A percentile compares a stretch with the other conserved stretches of the same genome.
phyloP scores from a whole-genome alignment of 2,329 filamentous ascomycete species.

The Colletotrichum echinochloae region DNA sequence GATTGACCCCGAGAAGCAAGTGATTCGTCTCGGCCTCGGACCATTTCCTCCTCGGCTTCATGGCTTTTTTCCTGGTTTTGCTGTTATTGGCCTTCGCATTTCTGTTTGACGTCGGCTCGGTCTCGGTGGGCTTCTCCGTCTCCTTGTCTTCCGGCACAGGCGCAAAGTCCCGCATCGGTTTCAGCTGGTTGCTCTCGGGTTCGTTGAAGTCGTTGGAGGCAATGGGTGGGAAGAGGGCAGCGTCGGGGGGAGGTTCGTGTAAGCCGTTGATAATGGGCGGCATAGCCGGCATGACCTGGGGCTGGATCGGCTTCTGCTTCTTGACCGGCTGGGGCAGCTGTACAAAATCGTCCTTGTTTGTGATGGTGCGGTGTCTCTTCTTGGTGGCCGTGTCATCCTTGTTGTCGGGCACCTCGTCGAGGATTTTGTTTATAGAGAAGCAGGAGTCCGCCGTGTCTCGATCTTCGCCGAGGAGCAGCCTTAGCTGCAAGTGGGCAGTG shows the following conservation, averaged over 20 bases:
- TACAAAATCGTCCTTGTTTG: conserved; percentile 70
- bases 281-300: conserved; percentile 59
- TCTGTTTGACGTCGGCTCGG: conserved; percentile 46
- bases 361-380: conserved; percentile 63
- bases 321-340: conserved; percentile 74
- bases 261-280: conserved; percentile 75
- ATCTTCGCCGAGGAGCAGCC: conserved; percentile 55
- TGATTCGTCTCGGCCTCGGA: conserved; percentile 74
- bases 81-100: conserved; percentile 42
- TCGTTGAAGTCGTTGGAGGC: conserved; percentile 67
- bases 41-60: conserved; percentile 72
- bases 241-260: conserved; percentile 70
- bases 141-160: conserved; percentile 47
- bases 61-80: conserved; percentile 65
- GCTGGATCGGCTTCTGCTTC: conserved; percentile 71
- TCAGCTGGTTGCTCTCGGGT: conserved; percentile 57
- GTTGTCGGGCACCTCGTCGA: conserved; percentile 58
- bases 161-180: conserved; percentile 57
- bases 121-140: conserved; percentile 44
- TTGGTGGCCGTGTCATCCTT: conserved; percentile 62
- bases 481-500: conserved; percentile 48
- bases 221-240: conserved; percentile 73
- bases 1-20: conserved; percentile 69
- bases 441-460: conserved; percentile 53
- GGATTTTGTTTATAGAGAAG: conserved; percentile 59